Conservation (phyloP, 768 basidiomycete genomes). For the Termitomyces bulborhizus region DNA sequence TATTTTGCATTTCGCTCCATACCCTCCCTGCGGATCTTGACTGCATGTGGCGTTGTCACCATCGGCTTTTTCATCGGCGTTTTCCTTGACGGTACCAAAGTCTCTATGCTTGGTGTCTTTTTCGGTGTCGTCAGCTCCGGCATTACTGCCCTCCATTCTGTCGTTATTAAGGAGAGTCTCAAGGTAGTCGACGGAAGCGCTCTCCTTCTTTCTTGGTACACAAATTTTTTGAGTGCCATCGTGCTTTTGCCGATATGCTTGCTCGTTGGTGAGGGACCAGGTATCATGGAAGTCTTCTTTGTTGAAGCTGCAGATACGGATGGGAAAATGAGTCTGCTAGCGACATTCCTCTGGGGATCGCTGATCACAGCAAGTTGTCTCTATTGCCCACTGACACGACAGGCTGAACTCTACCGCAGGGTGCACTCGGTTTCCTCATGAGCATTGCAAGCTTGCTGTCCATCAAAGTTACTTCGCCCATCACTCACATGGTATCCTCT, state of each 20-base stretch:
- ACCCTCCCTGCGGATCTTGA: slow-evolving; percentile 69
- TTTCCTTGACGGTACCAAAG: slow-evolving; percentile 62
- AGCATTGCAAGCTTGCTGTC: slow-evolving; percentile 88
- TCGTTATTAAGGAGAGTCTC: slow-evolving; percentile 88
- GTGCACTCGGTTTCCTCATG: slow-evolving; percentile 88
- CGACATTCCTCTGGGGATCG: slow-evolving; percentile 76
- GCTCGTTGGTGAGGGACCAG: slow-evolving; percentile 69
- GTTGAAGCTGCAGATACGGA: slow-evolving; percentile 29
- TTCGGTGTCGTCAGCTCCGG: slow-evolving; percentile 83
- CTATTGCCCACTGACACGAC: not conserved
- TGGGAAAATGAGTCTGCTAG: slow-evolving; percentile 39
- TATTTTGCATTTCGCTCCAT: slow-evolving; percentile 69
- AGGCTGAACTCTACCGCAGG: slow-evolving; percentile 35
- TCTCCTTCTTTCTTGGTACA: slow-evolving; percentile 86
- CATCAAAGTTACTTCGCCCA: slow-evolving; percentile 96
- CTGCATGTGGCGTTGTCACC: slow-evolving; percentile 78
- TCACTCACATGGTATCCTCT: slow-evolving; percentile 96
- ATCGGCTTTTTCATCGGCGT: slow-evolving; percentile 89
- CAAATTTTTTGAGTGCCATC: slow-evolving; percentile 74
- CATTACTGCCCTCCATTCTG: slow-evolving; percentile 88
- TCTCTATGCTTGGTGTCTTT: slow-evolving; percentile 58
- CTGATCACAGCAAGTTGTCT: slow-evolving; percentile 57
- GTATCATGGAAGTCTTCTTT: slow-evolving; percentile 55
- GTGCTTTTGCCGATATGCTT: slow-evolving; percentile 69
- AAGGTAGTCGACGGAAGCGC: slow-evolving; percentile 78